Evolutionary conservation across 371 early-diverging fungal genomes (phyloP).

Genomic region (Lichtheimia hyalospora): DNA sequence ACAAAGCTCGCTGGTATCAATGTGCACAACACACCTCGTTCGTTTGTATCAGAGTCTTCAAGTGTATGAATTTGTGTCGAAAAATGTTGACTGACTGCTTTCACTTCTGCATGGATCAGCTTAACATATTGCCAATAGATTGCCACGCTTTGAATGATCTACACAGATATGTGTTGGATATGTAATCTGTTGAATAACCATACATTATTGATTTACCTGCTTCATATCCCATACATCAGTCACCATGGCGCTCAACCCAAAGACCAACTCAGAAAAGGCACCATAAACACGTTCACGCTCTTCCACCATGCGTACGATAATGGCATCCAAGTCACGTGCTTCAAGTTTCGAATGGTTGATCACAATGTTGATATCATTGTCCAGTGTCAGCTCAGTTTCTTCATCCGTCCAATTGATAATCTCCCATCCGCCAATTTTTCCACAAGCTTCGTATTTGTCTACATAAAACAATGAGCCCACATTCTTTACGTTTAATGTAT

Average conservation of each 20-base stretch:
- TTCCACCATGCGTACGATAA: background rate
- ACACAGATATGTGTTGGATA: too few relatives aligned
- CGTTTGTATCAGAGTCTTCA: background rate
- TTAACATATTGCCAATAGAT: background rate
- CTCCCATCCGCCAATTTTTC: background rate
- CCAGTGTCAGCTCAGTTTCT: background rate
- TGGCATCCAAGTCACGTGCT: background rate
- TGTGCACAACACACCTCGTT: background rate
- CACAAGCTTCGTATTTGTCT: background rate
- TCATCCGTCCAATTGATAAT: background rate
- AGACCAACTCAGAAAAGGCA: background rate
- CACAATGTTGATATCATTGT: slow-evolving; percentile 2
- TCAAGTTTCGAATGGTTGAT: background rate
- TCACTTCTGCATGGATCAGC: background rate
- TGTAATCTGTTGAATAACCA: background rate
- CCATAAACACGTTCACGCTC: background rate
- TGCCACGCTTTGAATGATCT: background rate
- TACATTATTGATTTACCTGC: background rate
- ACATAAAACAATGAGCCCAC: too few relatives aligned
- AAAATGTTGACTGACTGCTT: background rate
- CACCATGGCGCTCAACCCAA: background rate
- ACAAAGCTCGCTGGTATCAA: background rate
- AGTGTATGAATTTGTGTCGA: background rate
- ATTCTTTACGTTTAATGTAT: too few relatives aligned
- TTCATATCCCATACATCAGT: background rate